Evolutionary conservation across 2,329 filamentous ascomycete species (phyloP).

Genomic region (Calonectria leucothoes): DNA sequence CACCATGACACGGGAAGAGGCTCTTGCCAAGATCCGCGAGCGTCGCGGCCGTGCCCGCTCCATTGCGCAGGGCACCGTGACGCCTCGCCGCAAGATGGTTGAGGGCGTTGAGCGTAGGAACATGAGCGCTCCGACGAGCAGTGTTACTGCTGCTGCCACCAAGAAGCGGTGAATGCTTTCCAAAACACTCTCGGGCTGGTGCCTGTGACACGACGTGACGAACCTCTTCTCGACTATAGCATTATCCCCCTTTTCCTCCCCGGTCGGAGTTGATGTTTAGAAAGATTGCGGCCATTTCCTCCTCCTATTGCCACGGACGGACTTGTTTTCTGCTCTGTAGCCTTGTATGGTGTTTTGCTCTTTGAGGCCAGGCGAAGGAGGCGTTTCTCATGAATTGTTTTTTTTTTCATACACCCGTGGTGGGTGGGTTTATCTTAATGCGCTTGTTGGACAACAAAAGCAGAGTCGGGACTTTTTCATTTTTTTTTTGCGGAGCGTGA

Average conservation of each 20-base stretch:
- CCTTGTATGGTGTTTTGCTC: constrained; percentile 28
- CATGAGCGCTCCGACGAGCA: constrained; percentile 59
- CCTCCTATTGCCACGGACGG: constrained; percentile 3
- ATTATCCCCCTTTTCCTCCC: constrained; percentile 2
- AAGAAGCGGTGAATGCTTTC: constrained; percentile 32
- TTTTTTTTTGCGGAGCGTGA: neutral
- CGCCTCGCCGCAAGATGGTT: constrained; percentile 67
- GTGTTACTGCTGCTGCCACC: constrained; percentile 32
- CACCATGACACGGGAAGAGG: constrained; percentile 79
- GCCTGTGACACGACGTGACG: constrained; percentile 38
- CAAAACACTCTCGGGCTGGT: constrained; percentile 11
- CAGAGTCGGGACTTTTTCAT: constrained; percentile 11
- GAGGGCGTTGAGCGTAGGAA: constrained; percentile 60
- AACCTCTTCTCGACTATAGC: constrained; percentile 9
- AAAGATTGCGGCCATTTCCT: constrained; percentile 13
- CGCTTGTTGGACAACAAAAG: constrained; percentile 13
- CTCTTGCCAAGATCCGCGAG: constrained; percentile 80
- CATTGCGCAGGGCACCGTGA: constrained; percentile 71
- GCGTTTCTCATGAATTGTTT: constrained; percentile 27
- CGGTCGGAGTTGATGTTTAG: neutral
- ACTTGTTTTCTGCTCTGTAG: constrained; percentile 7
- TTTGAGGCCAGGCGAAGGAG: constrained; percentile 36
- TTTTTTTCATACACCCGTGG: constrained; percentile 13
- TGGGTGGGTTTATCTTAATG: constrained; percentile 12
- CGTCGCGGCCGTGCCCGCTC: constrained; percentile 77